Conservation (phyloP, 345 rosid genomes). For the Salix purpurea region DNA sequence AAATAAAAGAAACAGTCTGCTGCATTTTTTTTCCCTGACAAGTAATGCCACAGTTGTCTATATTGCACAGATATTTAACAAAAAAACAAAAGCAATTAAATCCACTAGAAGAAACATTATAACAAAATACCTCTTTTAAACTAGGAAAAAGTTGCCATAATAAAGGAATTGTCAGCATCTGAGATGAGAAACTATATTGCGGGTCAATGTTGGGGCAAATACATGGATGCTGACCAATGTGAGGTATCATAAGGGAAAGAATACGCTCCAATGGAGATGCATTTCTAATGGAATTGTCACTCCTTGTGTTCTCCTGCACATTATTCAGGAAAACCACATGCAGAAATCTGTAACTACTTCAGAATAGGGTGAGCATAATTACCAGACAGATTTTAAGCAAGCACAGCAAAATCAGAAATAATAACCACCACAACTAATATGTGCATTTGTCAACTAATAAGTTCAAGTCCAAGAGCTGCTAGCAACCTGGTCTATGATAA, state of each 20-base stretch:
- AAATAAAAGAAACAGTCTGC: neutral
- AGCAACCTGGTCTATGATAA: neutral
- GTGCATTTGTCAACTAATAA: neutral
- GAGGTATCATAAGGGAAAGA: slow-evolving; percentile 52
- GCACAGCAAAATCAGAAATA: neutral
- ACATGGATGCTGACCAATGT: slow-evolving; percentile 61
- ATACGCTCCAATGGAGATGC: slow-evolving; percentile 59
- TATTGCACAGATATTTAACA: neutral
- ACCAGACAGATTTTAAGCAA: neutral
- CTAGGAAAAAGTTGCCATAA: slow-evolving; percentile 75
- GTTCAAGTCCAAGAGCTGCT: neutral
- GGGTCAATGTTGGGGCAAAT: slow-evolving; percentile 65
- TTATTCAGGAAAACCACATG: neutral
- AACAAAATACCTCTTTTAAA: slow-evolving; percentile 62
- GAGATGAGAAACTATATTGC: slow-evolving; percentile 66
- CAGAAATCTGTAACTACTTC: neutral
- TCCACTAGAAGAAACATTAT: neutral
- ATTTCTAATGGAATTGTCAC: slow-evolving; percentile 23
- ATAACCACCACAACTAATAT: neutral
- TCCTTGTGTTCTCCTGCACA: slow-evolving; percentile 53
- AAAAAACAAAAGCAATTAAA: neutral
- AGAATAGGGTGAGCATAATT: neutral
- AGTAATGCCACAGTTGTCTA: neutral
- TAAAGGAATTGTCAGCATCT: slow-evolving; percentile 83
- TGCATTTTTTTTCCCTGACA: neutral